Percentiles rank a stretch among this genome's conserved stretches.
phyloP scores from a whole-genome alignment of 352 stramenopile species.

The Phytophthora ramorum region DNA sequence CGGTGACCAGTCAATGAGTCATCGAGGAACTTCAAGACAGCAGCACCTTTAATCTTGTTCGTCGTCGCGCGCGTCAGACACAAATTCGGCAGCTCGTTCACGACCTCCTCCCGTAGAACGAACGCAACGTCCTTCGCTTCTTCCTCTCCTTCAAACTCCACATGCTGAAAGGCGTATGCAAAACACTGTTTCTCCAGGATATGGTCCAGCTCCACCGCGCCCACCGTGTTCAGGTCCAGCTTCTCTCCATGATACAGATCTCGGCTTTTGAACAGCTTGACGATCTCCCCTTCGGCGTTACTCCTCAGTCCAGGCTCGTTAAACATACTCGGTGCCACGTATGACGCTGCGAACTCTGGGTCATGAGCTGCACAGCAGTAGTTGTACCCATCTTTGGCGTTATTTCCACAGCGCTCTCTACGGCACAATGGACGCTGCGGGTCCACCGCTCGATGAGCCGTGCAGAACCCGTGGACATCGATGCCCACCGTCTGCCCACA shows the following conservation, averaged over 20 bases:
- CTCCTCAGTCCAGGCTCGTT: conserved; percentile 30
- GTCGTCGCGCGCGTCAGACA: conserved; percentile 50
- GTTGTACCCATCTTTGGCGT: conserved; percentile 36
- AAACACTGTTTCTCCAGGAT: conserved; percentile 62
- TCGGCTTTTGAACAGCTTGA: conserved; percentile 29
- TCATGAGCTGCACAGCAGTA: conserved; percentile 55
- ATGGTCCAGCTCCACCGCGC: conserved; percentile 46
- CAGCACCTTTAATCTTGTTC: conserved; percentile 53
- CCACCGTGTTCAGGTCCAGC: conserved; percentile 35
- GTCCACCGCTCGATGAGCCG: conserved; percentile 22
- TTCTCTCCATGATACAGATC: conserved; percentile 52
- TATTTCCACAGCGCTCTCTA: conserved; percentile 22
- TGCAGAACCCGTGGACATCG: conserved; percentile 36
- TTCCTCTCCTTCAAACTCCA: conserved; percentile 25
- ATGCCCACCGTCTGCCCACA: conserved; percentile 39
- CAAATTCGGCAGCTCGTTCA: conserved; percentile 47
- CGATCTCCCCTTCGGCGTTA: conserved; percentile 29
- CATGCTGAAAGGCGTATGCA: conserved; percentile 39
- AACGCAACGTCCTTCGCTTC: conserved; percentile 28
- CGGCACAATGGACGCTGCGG: conserved; percentile 22
- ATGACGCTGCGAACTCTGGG: conserved; percentile 14
- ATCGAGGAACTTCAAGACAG: conserved; percentile 49
- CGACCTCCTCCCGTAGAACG: conserved; percentile 36
- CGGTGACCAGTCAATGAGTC: conserved; percentile 46
- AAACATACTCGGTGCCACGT: conserved; percentile 47